Evolutionary conservation across 2,329 filamentous ascomycete genomes (phyloP), one percentile per base, ranked within the genome.

Genomic region (Aspergillus pseudotamarii): DNA sequence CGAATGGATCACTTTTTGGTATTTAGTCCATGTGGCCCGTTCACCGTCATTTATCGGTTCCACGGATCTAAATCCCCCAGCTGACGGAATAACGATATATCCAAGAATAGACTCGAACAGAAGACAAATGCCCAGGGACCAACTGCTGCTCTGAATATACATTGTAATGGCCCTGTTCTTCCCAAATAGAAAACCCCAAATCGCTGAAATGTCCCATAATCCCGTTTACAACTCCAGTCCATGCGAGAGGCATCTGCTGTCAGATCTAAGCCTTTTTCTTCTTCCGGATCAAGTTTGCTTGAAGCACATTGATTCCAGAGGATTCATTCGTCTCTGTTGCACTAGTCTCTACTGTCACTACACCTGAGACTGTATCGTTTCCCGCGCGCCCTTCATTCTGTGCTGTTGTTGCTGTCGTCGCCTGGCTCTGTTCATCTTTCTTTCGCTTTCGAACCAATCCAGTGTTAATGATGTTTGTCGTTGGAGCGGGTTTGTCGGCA

Each of bases 371-470:
- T 19, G 19, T 36, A 19, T n/a, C 28, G 16, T n/a, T 30, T 14
- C 26, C 46, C 16, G 30, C 46, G 16, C 26, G 26, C 9, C 56
- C 53, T 26, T 57, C 50, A 11, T 53, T 57, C 2, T 30, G 34
- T 9, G 60, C 11, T 32, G 26, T 11, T n/a, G 48, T n/a, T 38
- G 36, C 36, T 38, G 38, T n/a, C 8, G 65, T 56, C 57, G 53
- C 50, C 61, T 28, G 68, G 66, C 4, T 59, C 59, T 4, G 38
- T 5, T 68, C 65, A 1, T 69, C 67, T 61, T 76, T 76, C 70
- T 80, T 80, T 57, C 78, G 72, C 63, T 80, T 80, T 16, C 78
- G 75, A 53, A 79, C 66, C 51, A 79, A 59, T 2, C 71, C 72
- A n/a, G 64, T 69, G 38, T 68, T 67, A 9, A 78, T 71, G 19